Conservation (phyloP, 73 alveolate species). For the Uronychia setigera region DNA sequence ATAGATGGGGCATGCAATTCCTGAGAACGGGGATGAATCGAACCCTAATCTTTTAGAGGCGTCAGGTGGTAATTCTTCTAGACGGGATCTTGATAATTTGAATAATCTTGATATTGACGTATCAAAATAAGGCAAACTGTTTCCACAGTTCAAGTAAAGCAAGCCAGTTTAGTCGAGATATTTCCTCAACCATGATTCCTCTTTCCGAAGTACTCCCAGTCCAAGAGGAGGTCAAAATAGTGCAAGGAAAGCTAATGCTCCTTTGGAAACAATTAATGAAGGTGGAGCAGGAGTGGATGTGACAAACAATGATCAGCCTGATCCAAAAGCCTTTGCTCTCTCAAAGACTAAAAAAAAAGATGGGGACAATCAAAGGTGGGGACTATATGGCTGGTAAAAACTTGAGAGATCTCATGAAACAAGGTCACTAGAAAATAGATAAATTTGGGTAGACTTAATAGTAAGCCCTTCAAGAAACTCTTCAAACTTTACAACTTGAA, state of each 20-base stretch:
- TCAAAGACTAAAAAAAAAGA: too few species aligned
- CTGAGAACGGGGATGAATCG: not conserved
- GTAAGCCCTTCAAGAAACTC: not conserved
- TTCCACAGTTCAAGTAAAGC: not conserved
- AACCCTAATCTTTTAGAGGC: not conserved
- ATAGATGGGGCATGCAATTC: not conserved
- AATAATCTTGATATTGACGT: not conserved
- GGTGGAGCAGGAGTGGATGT: not conserved
- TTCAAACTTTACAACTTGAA: not conserved
- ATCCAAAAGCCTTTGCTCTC: too few species aligned
- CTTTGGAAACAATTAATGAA: not conserved
- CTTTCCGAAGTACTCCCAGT: not conserved
- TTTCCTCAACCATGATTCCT: not conserved
- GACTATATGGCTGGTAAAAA: not conserved
- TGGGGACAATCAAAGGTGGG: not conserved
- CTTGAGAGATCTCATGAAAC: conserved; percentile 1
- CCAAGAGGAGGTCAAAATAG: not conserved
- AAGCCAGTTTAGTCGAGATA: not conserved
- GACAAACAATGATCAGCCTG: too few species aligned
- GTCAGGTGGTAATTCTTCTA: not conserved
- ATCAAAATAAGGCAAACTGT: not conserved
- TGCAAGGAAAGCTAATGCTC: not conserved
- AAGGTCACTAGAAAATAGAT: not conserved
- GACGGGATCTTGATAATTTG: not conserved
- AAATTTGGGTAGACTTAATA: not conserved